Evolutionary conservation across 495 filamentous ascomycete genomes (phyloP), one percentile per base, ranked within the genome.

Genomic region (Thozetella sp.): DNA sequence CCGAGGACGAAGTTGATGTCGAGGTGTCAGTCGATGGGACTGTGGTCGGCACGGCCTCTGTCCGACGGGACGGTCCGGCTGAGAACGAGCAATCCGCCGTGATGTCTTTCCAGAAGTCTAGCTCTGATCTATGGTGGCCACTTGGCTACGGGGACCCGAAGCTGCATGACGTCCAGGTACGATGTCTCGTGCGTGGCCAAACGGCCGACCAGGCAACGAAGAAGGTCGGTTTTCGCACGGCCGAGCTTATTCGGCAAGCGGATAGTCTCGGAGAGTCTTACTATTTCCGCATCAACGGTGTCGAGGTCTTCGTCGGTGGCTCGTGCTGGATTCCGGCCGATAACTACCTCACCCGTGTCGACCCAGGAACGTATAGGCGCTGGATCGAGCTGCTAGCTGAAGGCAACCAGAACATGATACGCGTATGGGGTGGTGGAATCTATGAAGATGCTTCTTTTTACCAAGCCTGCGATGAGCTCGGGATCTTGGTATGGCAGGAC

Each of bases 401-500:
- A 20, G 89, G 89, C n/a, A 87, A 90, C 65, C 90, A 93, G 63
- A 71, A 80, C 34, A 93, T 72, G 66, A 61, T 71, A 1, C 60
- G 63, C 2, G 84, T 92, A 25, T 93, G 91, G 90, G 91, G 88
- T 13, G 90, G 91, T 37, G 91, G 90, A 34, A 86, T 90, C 57
- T 93, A 90, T 72, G 90, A 92, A 63, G 81, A 88, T 27, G 81
- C 89, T 45, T 75, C 77, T 12, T 91, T 94, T 67, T 93, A 93
- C 72, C 82, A 89, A 24, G 79, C 85, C 3, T 92, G 89, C 60
- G 90, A 93, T 62, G 85, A 92, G 63, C 78, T 92, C 19, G 88
- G 88, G 9, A 78, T 94, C 17, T 67, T 93, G 40, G 84, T 93
- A 22, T 94, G 91, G 90, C 90, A 92, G 67, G 91, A 94, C 65